Base-by-base conservation (phyloP, 1,139 yeast species). In the Yamadazyma dushanensis region DNA sequence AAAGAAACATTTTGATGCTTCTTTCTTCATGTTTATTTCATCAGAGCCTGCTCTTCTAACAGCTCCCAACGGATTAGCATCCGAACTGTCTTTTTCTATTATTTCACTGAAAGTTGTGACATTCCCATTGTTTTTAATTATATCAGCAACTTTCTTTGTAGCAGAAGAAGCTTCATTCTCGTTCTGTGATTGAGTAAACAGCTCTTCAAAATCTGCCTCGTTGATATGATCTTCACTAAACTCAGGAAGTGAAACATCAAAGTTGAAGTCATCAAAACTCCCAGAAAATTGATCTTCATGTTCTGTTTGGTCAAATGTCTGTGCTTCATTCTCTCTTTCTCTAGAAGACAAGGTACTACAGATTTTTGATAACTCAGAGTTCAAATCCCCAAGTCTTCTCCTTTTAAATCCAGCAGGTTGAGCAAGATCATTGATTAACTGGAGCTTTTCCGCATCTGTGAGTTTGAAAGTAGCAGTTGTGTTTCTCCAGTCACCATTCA, bases 1-100 rank as follows among this genome's bases (percentile, higher is more conserved):
- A 53, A 89, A 88, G 59, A 89, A 89, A 44, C 86, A 76, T 50
- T 78, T 76, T 8, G 89, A 76, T 1, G 90, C 92, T 48, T 83
- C 81, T 44, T 68, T 68, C 48, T 73, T 76, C 31, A 72, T 67
- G 39, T 67, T 65, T 7, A 65, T 43, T 16, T 38, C 51, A n/a
- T 45, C 46, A 3, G 46, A 30, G 1, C 44, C 44, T 1, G 44
- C 39, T 32, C 51, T 51, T 32, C 43, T 49, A 2, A 44, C 47
- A 2, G 49, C 31, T 3, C 73, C 72, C 20, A 67, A 53, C 10
- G 73, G 73, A 15, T 39, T 37, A 2, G 41, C 48, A 4, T 37
- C 39, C 5, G 45, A 40, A 1, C 28, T 34, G n/a, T 76, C 79
- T 14, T 53, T 61, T 15, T 63, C 63, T 32, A 80, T 51, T 14